Conservation (phyloP, 2,329 filamentous ascomycete species). For the Tolypocladium sp. region DNA sequence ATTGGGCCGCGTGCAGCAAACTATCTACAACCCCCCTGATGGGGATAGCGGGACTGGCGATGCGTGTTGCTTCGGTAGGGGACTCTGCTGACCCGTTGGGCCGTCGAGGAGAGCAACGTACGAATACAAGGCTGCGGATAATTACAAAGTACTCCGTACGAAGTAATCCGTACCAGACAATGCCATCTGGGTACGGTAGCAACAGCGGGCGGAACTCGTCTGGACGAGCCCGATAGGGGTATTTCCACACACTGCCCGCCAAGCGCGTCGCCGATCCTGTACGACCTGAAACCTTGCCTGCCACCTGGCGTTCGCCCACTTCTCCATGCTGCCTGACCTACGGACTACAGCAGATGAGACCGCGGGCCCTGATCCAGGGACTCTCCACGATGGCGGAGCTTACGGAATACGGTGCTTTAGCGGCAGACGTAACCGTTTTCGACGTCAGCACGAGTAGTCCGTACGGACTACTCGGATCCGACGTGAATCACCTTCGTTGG, state of each 20-base stretch:
- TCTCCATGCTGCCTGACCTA: neutral
- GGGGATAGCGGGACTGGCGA: neutral
- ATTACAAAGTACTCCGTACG: too few relatives aligned
- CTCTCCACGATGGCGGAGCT: neutral
- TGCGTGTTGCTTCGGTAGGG: neutral
- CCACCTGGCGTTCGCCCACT: neutral
- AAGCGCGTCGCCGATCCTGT: neutral
- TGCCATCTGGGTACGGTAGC: neutral
- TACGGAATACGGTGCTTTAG: neutral
- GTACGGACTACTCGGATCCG: neutral
- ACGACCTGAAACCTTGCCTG: constrained; percentile 1
- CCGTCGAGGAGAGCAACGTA: neutral
- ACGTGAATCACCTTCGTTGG: neutral
- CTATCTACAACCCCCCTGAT: constrained; percentile 1
- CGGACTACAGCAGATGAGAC: neutral
- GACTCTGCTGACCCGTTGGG: neutral
- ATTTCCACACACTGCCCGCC: neutral
- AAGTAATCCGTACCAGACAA: too few relatives aligned
- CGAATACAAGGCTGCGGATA: too few relatives aligned
- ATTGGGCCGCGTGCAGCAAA: constrained; percentile 8
- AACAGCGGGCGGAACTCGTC: neutral
- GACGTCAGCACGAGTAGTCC: too few relatives aligned
- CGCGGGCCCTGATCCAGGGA: neutral
- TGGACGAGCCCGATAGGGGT: neutral
- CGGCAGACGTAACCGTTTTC: neutral